A percentile compares a stretch with the other conserved stretches of the same genome.
Evolutionary conservation across 1,284 basidiomycete species (phyloP).

Genomic region (Leccinum pachyderme): DNA sequence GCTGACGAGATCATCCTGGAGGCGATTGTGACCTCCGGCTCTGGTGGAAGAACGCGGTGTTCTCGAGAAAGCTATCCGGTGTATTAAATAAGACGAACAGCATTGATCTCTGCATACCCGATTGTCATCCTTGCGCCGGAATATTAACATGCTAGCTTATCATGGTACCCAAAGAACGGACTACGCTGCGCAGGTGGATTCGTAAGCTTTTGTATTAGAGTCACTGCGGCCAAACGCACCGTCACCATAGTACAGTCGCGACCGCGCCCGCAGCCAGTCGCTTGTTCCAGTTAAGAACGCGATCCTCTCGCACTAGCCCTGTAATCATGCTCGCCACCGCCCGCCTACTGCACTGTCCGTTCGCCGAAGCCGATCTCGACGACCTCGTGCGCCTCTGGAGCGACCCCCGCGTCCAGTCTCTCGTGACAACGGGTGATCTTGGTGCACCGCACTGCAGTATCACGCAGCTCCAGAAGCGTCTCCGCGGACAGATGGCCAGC

Average conservation of each 20-base stretch:
- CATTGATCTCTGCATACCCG: neutral
- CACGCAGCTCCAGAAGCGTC: conserved; percentile 24
- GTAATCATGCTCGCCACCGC: conserved; percentile 28
- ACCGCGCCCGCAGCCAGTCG: conserved; percentile 23
- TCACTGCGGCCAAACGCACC: neutral
- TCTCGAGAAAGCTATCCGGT: too few species aligned
- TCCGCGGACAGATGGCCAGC: conserved; percentile 30
- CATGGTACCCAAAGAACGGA: neutral
- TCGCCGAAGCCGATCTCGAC: conserved; percentile 35
- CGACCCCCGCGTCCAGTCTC: conserved; percentile 34
- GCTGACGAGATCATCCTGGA: too few species aligned
- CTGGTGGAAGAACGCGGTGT: too few species aligned
- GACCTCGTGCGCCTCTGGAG: conserved; percentile 34
- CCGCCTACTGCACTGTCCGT: conserved; percentile 32
- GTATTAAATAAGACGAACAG: neutral
- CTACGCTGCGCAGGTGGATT: neutral
- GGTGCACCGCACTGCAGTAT: conserved; percentile 19
- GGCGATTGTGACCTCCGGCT: too few species aligned
- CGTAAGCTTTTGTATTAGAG: neutral
- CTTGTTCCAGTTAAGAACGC: neutral
- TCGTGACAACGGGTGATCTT: conserved; percentile 30
- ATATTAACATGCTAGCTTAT: neutral
- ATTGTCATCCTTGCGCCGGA: neutral
- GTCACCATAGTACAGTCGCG: neutral
- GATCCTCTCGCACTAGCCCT: conserved; percentile 20